Percentiles rank a stretch among this genome's conserved stretches.
Conservation (phyloP, 768 basidiomycete genomes). For the Boletellus ananiceps region DNA sequence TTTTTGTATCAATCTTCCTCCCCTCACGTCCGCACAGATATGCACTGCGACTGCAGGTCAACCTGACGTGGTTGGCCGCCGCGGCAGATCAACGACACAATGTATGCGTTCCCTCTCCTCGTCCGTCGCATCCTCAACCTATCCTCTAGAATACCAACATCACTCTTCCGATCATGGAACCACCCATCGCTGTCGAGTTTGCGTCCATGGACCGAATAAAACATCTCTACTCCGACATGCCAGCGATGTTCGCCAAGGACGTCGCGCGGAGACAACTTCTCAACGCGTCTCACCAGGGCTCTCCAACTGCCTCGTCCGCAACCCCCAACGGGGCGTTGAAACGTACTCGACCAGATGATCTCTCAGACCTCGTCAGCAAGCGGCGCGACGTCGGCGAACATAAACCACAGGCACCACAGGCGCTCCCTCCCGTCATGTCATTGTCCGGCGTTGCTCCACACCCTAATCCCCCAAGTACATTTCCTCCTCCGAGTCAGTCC, state of each 20-base stretch:
- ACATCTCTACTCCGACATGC: conserved; percentile 59
- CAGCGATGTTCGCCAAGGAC: conserved; percentile 59
- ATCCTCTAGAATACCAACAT: conserved; percentile 31
- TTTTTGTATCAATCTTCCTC: not conserved
- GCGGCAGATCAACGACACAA: conserved; percentile 56
- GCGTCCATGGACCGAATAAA: conserved; percentile 55
- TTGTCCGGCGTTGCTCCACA: conserved; percentile 15
- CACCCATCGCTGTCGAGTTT: conserved; percentile 49
- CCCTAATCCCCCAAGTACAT: conserved; percentile 20
- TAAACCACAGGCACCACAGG: conserved; percentile 44
- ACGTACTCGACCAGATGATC: conserved; percentile 58
- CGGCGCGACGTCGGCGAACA: conserved; percentile 67
- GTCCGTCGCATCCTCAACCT: conserved; percentile 5
- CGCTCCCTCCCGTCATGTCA: conserved; percentile 27
- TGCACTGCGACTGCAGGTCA: conserved; percentile 57
- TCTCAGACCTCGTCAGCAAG: conserved; percentile 46
- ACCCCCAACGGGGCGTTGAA: conserved; percentile 42
- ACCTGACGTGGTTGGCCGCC: conserved; percentile 66
- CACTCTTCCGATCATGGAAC: conserved; percentile 54
- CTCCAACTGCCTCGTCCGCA: conserved; percentile 15
- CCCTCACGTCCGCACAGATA: conserved; percentile 42
- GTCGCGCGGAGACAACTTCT: conserved; percentile 41
- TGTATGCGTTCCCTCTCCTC: conserved; percentile 33
- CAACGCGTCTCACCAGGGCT: conserved; percentile 27
- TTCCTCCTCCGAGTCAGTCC: conserved; percentile 17